Evolutionary conservation across 1,284 basidiomycete species (phyloP).

Genomic region (Malassezia japonica): DNA sequence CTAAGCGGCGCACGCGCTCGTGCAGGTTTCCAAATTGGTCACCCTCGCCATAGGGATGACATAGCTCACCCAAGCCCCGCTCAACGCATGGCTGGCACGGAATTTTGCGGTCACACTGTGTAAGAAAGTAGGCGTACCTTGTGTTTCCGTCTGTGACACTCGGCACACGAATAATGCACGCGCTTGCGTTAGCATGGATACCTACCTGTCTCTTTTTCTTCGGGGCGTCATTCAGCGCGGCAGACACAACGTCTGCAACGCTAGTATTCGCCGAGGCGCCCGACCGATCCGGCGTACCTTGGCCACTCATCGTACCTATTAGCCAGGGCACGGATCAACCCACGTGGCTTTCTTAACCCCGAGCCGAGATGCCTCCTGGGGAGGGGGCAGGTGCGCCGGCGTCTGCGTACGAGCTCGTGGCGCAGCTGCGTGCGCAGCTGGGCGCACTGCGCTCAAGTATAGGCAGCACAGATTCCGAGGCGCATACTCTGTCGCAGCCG

Average conservation of each 20-base stretch:
- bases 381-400: neutral
- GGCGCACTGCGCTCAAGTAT: neutral
- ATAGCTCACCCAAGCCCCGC: constrained; percentile 34
- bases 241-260: constrained; percentile 38
- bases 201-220: constrained; percentile 32
- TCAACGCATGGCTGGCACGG: constrained; percentile 42
- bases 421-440: neutral
- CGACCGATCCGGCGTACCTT: neutral
- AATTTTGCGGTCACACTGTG: constrained; percentile 35
- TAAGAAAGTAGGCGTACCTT: constrained; percentile 14
- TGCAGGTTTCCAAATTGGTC: constrained; percentile 40
- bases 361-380: too few relatives aligned
- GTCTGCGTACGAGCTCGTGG: constrained; percentile 2
- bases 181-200: constrained; percentile 13
- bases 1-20: constrained; percentile 36
- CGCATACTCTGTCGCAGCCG: neutral
- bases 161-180: constrained; percentile 42
- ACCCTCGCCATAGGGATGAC: constrained; percentile 38
- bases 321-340: neutral
- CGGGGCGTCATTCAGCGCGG: constrained; percentile 28
- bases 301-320: neutral
- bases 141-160: constrained; percentile 42
- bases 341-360: neutral
- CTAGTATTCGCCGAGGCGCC: too few relatives aligned
- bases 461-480: too few relatives aligned